Base-by-base conservation (phyloP, 2,329 filamentous ascomycete genomes). In the Cytospora schulzeri region DNA sequence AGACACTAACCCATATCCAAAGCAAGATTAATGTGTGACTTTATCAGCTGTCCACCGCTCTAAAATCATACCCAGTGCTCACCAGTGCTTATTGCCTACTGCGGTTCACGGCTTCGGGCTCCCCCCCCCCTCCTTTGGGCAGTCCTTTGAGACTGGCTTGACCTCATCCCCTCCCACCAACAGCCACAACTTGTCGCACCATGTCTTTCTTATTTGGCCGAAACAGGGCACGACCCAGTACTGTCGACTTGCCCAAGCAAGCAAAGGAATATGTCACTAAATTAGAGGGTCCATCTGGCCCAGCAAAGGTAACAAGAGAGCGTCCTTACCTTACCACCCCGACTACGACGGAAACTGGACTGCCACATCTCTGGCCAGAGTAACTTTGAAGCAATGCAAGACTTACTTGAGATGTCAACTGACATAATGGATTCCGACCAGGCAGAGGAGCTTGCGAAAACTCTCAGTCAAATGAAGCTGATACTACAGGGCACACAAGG, bases 401-500 rank as follows among this genome's bases (percentile, higher is more conserved):
- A 19, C 35, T 11, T 53, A 54, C 45, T 64, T 52, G 63, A 31
- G 67, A 61, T 56, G 45, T n/a, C 60, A 15, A 28, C 63, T 65
- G 65, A 64, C 53, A 38, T 12, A 4, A 26, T 45, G 38, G 29
- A 11, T 24, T n/a, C 26, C 24, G 9, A 45, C 58, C 71, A 97
- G 93, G 85, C 89, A 67, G 94, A 98, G 74, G 93, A 97, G 73
- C 85, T 99, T 68, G 84, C 92, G 57, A 92, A 92, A 74, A 89
- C 93, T 70, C 85, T 99, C 68, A 84, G 85, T 60, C 91, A 96
- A 76, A 96, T 98, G 89, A 98, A 98, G 77, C 81, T 93, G 68
- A 88, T 95, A 66, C 86, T 99, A 17, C 94, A 98, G 81, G 95
- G 94, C 69, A 97, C 93, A 66, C 91, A 92, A 78, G 93, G 93